phyloP scores from a whole-genome alignment of 2,329 filamentous ascomycete species.

The Trichothecium sympodiale region DNA sequence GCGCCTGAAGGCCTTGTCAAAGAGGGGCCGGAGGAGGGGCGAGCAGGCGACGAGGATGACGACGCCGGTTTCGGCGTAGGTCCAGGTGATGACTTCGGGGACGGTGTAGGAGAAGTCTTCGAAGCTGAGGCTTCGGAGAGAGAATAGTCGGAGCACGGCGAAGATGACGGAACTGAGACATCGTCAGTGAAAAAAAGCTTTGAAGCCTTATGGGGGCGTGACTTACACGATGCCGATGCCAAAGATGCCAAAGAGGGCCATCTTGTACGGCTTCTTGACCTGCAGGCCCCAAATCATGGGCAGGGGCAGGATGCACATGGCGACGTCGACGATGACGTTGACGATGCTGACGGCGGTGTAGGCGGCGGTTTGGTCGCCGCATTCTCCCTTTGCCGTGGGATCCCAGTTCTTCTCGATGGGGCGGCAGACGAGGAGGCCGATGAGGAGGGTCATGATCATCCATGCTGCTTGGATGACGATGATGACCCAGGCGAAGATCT shows the following conservation, averaged over 20 bases:
- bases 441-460: constrained; percentile 14
- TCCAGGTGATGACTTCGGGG: constrained; percentile 12
- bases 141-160: constrained; percentile 11
- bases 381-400: constrained; percentile 17
- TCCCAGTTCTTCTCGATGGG: constrained; percentile 15
- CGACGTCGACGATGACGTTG: constrained; percentile 26
- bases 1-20: constrained; percentile 11
- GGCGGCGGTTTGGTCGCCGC: constrained; percentile 23
- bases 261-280: constrained; percentile 18
- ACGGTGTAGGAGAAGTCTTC: constrained; percentile 13
- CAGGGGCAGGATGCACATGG: constrained; percentile 26
- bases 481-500: constrained; percentile 16
- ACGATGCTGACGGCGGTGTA: constrained; percentile 27
- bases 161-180: constrained; percentile 18
- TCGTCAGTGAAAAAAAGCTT: not conserved
- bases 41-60: constrained; percentile 14
- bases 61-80: constrained; percentile 13
- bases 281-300: constrained; percentile 25
- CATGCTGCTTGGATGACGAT: constrained; percentile 19
- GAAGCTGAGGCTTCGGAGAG: constrained; percentile 11
- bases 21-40: constrained; percentile 12
- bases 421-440: constrained; percentile 15
- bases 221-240: constrained; percentile 15
- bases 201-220: not conserved
- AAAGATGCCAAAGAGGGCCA: constrained; percentile 17